phyloP scores from a whole-genome alignment of 225 moss, liverwort and hornwort species.

The Physcomitrium patens region DNA sequence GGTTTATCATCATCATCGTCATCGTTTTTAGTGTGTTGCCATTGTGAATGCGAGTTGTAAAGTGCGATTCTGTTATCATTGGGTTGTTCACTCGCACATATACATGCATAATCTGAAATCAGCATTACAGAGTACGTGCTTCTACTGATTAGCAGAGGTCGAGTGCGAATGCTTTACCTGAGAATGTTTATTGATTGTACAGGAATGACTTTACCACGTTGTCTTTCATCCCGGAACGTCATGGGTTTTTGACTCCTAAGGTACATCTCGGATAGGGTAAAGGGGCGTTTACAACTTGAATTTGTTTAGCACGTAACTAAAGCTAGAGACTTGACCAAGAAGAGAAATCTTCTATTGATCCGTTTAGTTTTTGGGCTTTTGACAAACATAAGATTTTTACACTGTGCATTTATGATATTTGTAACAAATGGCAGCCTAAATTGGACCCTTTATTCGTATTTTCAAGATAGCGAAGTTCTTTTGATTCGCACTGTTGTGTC shows the following conservation, averaged over 20 bases:
- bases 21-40: background rate
- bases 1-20: background rate
- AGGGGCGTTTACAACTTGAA: background rate
- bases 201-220: slow-evolving; percentile 40
- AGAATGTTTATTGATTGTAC: slow-evolving; percentile 20
- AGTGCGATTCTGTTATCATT: slow-evolving; percentile 1
- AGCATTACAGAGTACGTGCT: background rate
- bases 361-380: background rate
- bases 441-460: background rate
- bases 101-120: background rate
- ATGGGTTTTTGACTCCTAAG: slow-evolving; percentile 51
- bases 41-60: background rate
- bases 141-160: background rate
- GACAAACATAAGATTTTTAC: background rate
- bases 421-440: background rate
- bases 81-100: no score
- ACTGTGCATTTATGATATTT: background rate
- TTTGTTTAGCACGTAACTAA: slow-evolving; percentile 2
- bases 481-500: background rate
- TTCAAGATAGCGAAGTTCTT: background rate
- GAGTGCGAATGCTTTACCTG: slow-evolving; percentile 6
- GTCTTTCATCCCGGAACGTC: slow-evolving; percentile 37
- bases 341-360: slow-evolving; percentile 1
- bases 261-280: slow-evolving; percentile 20
- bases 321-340: background rate